Evolutionary conservation across 139 green algal genomes (phyloP).

Genomic region (Spirogloea muscicola): DNA sequence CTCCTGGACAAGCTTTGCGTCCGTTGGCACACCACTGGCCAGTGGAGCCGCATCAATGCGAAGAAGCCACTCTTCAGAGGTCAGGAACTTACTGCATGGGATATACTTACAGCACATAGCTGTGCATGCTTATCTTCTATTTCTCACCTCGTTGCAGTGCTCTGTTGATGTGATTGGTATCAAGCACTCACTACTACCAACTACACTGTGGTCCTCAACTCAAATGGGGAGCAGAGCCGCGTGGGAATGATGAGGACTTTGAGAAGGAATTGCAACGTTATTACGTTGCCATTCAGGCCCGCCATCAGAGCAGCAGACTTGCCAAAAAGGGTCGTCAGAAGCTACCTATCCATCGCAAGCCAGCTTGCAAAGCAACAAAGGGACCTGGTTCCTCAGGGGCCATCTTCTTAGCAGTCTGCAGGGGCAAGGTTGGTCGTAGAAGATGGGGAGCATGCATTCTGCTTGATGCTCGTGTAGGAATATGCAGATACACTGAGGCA

Average conservation of each 20-base stretch:
- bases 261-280: slow-evolving; percentile 68
- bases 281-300: slow-evolving; percentile 59
- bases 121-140: no score
- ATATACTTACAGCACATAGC: no score
- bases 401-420: slow-evolving; percentile 86
- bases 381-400: slow-evolving; percentile 53
- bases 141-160: neutral
- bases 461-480: no score
- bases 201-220: neutral
- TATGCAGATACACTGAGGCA: no score
- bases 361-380: neutral
- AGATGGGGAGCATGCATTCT: no score
- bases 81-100: no score
- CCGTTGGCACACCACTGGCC: slow-evolving; percentile 63
- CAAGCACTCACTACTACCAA: neutral
- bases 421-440: slow-evolving; percentile 97
- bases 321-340: neutral
- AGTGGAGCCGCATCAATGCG: slow-evolving; percentile 56
- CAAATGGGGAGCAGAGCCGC: slow-evolving; percentile 30
- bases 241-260: slow-evolving; percentile 63
- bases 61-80: slow-evolving; percentile 67
- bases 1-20: slow-evolving; percentile 70
- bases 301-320: neutral
- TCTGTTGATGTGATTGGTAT: neutral
- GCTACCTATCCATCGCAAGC: neutral